Base-by-base conservation (phyloP, 1,139 yeast species). In the Debaryomyces singareniensis region DNA sequence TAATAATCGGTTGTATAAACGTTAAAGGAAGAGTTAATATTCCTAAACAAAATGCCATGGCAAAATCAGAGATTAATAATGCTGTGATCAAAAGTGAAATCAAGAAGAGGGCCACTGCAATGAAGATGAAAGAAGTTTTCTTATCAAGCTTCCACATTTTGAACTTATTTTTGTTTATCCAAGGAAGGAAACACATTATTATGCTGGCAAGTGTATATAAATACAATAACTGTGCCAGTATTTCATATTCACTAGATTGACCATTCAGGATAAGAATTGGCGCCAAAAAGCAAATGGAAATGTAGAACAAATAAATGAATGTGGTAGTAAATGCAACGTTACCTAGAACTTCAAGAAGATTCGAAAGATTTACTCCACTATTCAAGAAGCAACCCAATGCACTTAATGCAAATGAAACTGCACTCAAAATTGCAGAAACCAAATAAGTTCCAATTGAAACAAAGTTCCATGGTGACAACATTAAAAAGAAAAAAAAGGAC, bases 391-490 rank as follows among this genome's bases (percentile, higher is more conserved):
- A 58, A 42, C 82, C 74, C 26, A 84, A 57, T 1, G 96, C 73
- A 45, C 86, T 76, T 23, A 87, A 42, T 0, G 87, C 78, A 61
- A 74, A 89, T 4, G 87, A 60, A 6, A 74, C 70, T 1, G 94
- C 83, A 5, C 83, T 58, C 15, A 84, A 59, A 29, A 82, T 78
- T 0, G 95, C 95, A 2, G 93, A 68, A 1, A 97, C 98, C 31
- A 93, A 63, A 49, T 89, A 93, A 13, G 95, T 86, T 2, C 96
- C 97, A 43, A 93, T 89, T 3, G 96, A 85, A 11, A 91, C 95
- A 59, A 93, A 93, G 36, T 71, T 58, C 36, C 69, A 63, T 9
- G 97, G 93, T 0, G 89, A 74, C 35, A 93, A 58, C 58, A 93
- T 58, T 45, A 91, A 68, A 58, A 89, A 93, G 50, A 89, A 93